Evolutionary conservation across 805 yeast species (phyloP), one percentile per base, ranked within the genome.

Genomic region (Candida anglica): DNA sequence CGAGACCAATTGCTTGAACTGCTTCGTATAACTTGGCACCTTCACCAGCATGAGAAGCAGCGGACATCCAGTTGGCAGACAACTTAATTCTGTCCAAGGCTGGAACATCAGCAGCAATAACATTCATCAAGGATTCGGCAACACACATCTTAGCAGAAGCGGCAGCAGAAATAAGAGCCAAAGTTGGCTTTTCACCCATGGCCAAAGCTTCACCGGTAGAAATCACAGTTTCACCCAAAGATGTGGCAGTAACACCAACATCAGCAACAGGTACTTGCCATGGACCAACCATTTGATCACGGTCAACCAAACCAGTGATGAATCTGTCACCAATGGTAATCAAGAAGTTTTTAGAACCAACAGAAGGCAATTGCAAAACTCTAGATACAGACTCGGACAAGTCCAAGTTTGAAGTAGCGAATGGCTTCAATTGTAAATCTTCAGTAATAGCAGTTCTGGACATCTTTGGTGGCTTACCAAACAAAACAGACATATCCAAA

Each of bases 231-330:
- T 79, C 83, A 53, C 96, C 96, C 33, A 87, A 71, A 2, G 96
- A 84, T 0, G 97, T 81, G 39, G 84, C 83, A 16, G 98, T 89
- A 34, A 93, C 96, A 65, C 96, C 98, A 36, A 89, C 97, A 56
- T 93, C 98, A 13, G 98, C 93, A 20, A 93, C 98, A 31, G 99
- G 98, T 7, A 85, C 93, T 71, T 93, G 99, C 98, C 98, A 93
- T 55, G 98, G 98, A 25, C 98, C 98, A 40, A 93, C 98, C 81
- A 89, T 81, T 68, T 93, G 98, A 60, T 93, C 98, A 58, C 98
- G 81, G 52, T 94, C 98, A 41, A 93, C 82, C 48, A 93, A 74
- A 36, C 98, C 98, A 19, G 98, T 91, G 42, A 93, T 93, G n/a
- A 94, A 75, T 65, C 98, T 81, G 63, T 93, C 98, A 62, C 96